Conservation (phyloP, 768 basidiomycete genomes). For the Tephrocybe rancida region DNA sequence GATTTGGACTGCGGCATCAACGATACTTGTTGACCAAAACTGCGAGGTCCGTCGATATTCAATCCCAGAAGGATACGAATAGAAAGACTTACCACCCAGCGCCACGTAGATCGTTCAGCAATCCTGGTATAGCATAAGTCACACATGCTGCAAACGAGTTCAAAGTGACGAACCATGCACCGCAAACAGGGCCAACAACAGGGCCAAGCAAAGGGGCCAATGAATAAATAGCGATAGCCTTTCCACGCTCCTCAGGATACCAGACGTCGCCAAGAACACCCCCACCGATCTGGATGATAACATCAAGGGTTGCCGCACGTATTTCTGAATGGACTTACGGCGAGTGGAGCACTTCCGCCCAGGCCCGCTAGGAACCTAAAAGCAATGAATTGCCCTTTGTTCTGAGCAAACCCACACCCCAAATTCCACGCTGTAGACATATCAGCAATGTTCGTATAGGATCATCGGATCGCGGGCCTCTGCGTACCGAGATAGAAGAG, state of each 20-base stretch:
- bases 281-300: conserved; percentile 50
- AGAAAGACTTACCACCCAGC: conserved; percentile 60
- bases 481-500: conserved; percentile 63
- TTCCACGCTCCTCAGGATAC: conserved; percentile 61
- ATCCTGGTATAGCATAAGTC: conserved; percentile 36
- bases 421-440: conserved; percentile 55
- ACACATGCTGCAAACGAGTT: background rate
- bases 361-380: conserved; percentile 73
- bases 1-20: conserved; percentile 54
- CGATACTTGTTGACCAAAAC: conserved; percentile 71
- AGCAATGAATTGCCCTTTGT: conserved; percentile 55
- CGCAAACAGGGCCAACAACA: conserved; percentile 62
- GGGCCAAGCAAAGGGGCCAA: conserved; percentile 69
- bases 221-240: conserved; percentile 65
- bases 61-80: background rate
- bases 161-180: conserved; percentile 46
- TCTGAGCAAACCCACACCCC: conserved; percentile 66
- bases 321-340: conserved; percentile 36
- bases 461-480: background rate
- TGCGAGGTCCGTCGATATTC: conserved; percentile 16
- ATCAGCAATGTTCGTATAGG: background rate
- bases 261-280: conserved; percentile 69
- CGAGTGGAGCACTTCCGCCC: conserved; percentile 72
- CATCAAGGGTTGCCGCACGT: background rate
- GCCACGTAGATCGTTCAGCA: conserved; percentile 64